A percentile compares a stretch with the other conserved stretches of the same genome.
phyloP scores from a whole-genome alignment of 306 rosid species.

The Cucurbita maxima region DNA sequence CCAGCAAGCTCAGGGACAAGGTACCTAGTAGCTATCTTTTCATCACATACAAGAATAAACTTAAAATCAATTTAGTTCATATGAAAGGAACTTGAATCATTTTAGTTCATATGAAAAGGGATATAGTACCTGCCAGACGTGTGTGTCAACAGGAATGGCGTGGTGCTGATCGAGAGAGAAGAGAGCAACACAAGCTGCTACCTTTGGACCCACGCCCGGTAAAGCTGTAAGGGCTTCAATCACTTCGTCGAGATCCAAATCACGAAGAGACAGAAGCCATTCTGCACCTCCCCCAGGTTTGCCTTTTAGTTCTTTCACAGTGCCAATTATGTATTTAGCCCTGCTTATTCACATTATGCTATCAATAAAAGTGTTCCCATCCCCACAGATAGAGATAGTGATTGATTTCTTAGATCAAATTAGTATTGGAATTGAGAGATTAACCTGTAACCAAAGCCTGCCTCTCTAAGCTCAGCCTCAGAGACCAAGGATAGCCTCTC shows the following conservation, averaged over 20 bases:
- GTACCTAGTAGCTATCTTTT: slow-evolving; percentile 17
- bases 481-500: slow-evolving; percentile 42
- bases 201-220: slow-evolving; percentile 96
- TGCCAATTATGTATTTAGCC: slow-evolving; percentile 66
- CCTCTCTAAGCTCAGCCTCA: slow-evolving; percentile 58
- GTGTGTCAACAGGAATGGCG: slow-evolving; percentile 92
- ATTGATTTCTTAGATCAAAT: too few species aligned
- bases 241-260: slow-evolving; percentile 43
- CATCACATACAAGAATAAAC: background rate
- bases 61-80: background rate
- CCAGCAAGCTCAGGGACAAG: slow-evolving; percentile 95
- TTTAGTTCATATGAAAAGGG: background rate
- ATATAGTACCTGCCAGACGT: slow-evolving; percentile 70
- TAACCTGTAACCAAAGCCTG: slow-evolving; percentile 92
- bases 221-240: slow-evolving; percentile 45
- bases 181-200: slow-evolving; percentile 90
- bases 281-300: slow-evolving; percentile 69
- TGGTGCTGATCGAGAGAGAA: slow-evolving; percentile 94
- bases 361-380: background rate
- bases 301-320: slow-evolving; percentile 47
- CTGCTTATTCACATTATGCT: slow-evolving; percentile 18
- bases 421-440: background rate
- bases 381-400: background rate
- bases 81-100: background rate
- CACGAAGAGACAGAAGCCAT: slow-evolving; percentile 74